Evolutionary conservation across 768 basidiomycete species (phyloP).

Genomic region (Mrakia frigida): DNA sequence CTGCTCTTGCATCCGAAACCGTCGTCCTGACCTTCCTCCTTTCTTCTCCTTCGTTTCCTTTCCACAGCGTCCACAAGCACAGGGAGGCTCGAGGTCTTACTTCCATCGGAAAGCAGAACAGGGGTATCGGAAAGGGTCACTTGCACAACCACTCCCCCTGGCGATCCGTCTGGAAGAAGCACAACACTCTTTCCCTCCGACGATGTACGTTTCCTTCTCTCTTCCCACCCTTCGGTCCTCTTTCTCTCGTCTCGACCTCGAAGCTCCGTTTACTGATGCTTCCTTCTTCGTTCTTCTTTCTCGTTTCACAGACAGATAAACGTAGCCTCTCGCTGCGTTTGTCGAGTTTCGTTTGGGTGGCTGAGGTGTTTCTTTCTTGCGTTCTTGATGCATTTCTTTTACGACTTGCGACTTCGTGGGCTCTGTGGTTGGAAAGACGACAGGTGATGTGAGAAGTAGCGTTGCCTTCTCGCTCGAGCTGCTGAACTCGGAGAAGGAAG

Average conservation of each 20-base stretch:
- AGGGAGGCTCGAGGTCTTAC: slow-evolving; percentile 97
- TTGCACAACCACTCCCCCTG: slow-evolving; percentile 84
- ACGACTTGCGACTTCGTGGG: slow-evolving; percentile 7
- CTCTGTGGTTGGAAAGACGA: not conserved
- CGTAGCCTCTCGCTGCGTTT: slow-evolving; percentile 6
- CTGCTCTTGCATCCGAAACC: not conserved
- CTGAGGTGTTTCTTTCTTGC: not conserved
- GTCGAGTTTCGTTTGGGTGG: not conserved
- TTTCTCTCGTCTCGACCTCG: not conserved
- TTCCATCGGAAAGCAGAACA: slow-evolving; percentile 87
- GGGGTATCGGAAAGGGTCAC: slow-evolving; percentile 89
- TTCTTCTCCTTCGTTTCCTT: not conserved
- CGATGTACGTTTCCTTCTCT: slow-evolving; percentile 36
- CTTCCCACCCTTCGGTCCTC: not conserved
- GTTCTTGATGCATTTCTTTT: slow-evolving; percentile 20
- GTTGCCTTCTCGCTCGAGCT: no score
- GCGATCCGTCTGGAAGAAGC: slow-evolving; percentile 89
- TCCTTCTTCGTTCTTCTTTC: not conserved
- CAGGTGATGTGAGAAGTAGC: not conserved
- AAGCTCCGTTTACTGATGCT: not conserved
- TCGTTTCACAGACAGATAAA: slow-evolving; percentile 1
- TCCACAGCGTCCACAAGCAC: slow-evolving; percentile 78
- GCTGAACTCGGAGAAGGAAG: no score
- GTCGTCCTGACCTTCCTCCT: not conserved
- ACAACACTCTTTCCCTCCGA: slow-evolving; percentile 69